Evolutionary conservation across 2,329 filamentous ascomycete genomes (phyloP), one percentile per base, ranked within the genome.

Genomic region (Epichloe uncinata): DNA sequence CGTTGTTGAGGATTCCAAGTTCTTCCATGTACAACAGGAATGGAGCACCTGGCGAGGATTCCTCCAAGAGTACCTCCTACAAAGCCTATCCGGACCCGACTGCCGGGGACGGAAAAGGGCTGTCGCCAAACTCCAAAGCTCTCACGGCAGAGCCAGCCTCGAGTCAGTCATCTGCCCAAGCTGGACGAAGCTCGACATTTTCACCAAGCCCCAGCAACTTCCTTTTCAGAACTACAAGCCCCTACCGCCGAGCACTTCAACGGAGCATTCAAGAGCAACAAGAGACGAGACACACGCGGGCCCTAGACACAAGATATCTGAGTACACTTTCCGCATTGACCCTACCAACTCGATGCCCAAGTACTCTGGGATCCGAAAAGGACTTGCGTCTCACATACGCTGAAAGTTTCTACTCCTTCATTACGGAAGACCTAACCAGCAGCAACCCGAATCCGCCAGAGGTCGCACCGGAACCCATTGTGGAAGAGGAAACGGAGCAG

Each of bases 201-300:
- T 77, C 77, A 55, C 73, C 70, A 1, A 79, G 75, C 42, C 72
- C 73, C 2, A 63, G 68, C 1, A 70, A 69, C 15, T 72, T 76
- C 52, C 61, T 78, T 1, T 78, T 79, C 52, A 69, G 75, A 30
- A 74, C 74, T 0, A 65, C 69, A 26, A 81, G 77, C 49, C 76
- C 77, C 0, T 82, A 75, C 55, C 72, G 77, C 3, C 72, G 72
- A 26, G 73, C 72, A 2, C 57, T 81, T 34, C 70, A 67, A 42
- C 68, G 70, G 46, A 72, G 63, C 2, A 76, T 77, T 56, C 63
- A 65, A 50, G 58, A 63, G 7, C 64, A 64, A 15, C 57, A 67
- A 7, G 58, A 61, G 15, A 53, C 52, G 2, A 54, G 60, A 5
- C 51, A 56, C 3, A 50, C 51, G 0, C 60, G 54, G 5, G 60